Evolutionary conservation across 768 basidiomycete species (phyloP).

Genomic region (Hygrocybe punicea): DNA sequence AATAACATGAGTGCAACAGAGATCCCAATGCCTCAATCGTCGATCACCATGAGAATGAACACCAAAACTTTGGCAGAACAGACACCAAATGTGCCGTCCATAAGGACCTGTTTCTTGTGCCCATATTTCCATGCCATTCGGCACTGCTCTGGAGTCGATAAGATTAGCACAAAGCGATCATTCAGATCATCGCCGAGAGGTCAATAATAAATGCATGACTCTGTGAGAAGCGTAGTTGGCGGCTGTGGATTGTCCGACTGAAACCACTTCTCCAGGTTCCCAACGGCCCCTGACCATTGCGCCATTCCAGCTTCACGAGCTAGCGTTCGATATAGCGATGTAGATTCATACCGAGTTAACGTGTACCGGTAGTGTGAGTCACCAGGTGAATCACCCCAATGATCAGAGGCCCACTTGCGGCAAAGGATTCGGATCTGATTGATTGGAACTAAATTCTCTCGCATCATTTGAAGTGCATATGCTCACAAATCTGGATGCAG

Average conservation of each 20-base stretch:
- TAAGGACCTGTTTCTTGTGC: constrained; percentile 10
- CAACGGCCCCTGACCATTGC: constrained; percentile 23
- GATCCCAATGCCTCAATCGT: constrained; percentile 6
- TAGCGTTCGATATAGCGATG: constrained; percentile 24
- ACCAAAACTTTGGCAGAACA: constrained; percentile 9
- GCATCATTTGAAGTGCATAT: constrained; percentile 17
- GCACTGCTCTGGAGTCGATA: constrained; percentile 11
- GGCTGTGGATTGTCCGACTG: constrained; percentile 13
- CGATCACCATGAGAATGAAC: constrained; percentile 12
- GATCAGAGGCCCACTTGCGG: constrained; percentile 15
- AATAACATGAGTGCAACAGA: constrained; percentile 7
- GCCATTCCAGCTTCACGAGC: constrained; percentile 19
- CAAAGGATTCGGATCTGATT: constrained; percentile 18
- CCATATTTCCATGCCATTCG: constrained; percentile 7
- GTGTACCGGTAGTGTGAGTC: constrained; percentile 14
- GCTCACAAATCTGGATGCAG: constrained; percentile 16
- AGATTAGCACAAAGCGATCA: constrained; percentile 19
- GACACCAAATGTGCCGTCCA: constrained; percentile 14
- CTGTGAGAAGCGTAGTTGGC: constrained; percentile 16
- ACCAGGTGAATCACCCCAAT: constrained; percentile 17
- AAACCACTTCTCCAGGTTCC: constrained; percentile 28
- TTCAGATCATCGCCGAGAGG: constrained; percentile 10
- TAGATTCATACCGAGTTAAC: constrained; percentile 16
- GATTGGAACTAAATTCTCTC: constrained; percentile 18
- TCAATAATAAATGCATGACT: constrained; percentile 23